Evolutionary conservation across 345 rosid species (phyloP).

Genomic region (Citrus trifoliata): DNA sequence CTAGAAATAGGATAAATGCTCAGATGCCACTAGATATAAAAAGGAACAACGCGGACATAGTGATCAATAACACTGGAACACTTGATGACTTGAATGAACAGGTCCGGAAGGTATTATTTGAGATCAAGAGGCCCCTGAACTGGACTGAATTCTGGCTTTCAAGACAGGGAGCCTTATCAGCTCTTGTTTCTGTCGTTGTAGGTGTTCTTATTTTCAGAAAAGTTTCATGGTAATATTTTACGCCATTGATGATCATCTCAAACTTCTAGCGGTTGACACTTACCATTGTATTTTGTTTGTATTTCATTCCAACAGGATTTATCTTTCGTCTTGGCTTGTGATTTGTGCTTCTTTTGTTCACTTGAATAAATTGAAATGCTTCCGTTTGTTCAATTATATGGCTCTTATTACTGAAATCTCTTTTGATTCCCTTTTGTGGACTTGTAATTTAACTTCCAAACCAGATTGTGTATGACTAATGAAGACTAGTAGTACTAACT

Average conservation of each 20-base stretch:
- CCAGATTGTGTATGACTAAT: not conserved
- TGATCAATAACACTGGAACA: slow-evolving; percentile 72
- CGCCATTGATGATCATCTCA: not conserved
- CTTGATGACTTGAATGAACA: slow-evolving; percentile 61
- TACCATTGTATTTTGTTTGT: slow-evolving; percentile 1
- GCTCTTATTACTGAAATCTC: not conserved
- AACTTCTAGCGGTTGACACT: not conserved
- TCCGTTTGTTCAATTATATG: not conserved
- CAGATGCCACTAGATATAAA: slow-evolving; percentile 80
- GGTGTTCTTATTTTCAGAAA: slow-evolving; percentile 51
- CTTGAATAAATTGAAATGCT: not conserved
- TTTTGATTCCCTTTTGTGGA: not conserved
- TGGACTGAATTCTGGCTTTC: slow-evolving; percentile 86
- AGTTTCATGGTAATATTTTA: slow-evolving; percentile 12
- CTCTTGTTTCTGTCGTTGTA: slow-evolving; percentile 36
- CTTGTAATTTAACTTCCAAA: not conserved
- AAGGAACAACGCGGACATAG: slow-evolving; percentile 66
- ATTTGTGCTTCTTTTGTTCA: not conserved
- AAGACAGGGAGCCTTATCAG: slow-evolving; percentile 64
- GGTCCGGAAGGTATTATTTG: slow-evolving; percentile 45
- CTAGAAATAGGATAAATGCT: slow-evolving; percentile 71
- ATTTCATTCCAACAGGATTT: not conserved
- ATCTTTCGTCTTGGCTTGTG: not conserved
- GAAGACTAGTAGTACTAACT: not conserved
- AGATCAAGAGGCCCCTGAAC: slow-evolving; percentile 64